Percentiles rank a stretch among this genome's conserved stretches.
Conservation (phyloP, 140 eudicot genomes). For the Flaveria floridana region DNA sequence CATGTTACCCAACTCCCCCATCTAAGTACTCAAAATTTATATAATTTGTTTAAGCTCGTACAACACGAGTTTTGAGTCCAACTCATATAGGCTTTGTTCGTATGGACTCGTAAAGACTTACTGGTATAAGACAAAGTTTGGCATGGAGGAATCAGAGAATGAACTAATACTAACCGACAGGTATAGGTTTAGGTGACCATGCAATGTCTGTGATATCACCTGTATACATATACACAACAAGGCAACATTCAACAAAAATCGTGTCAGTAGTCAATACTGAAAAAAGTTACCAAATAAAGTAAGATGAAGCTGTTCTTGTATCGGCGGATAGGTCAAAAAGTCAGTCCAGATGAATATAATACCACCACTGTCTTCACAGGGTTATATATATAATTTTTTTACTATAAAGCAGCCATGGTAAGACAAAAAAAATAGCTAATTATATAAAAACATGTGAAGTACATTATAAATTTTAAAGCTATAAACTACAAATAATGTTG, state of each 20-base stretch:
- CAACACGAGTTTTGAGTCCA: background rate
- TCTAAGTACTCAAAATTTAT: background rate
- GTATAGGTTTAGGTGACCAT: constrained; percentile 76
- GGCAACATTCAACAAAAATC: constrained; percentile 16
- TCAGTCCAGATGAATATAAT: no score
- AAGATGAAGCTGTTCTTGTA: no score
- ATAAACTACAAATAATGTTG: background rate
- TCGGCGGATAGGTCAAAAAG: no score
- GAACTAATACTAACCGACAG: constrained; percentile 50
- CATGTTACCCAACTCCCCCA: background rate
- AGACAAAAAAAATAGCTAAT: background rate
- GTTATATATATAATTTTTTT: no score
- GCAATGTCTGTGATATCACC: constrained; percentile 85
- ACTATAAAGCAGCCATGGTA: no score
- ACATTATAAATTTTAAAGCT: constrained; percentile 7
- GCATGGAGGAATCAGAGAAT: background rate
- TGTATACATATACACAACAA: constrained; percentile 35
- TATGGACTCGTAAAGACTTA: constrained; percentile 4
- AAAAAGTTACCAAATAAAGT: constrained; percentile 4
- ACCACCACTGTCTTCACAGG: no score
- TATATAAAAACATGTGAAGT: constrained; percentile 9
- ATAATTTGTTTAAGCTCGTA: background rate
- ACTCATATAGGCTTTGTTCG: background rate
- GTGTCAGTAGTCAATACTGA: background rate
- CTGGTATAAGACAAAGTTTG: background rate